phyloP scores from a whole-genome alignment of 768 basidiomycete species.

The Lactarius pseudohatsudake region DNA sequence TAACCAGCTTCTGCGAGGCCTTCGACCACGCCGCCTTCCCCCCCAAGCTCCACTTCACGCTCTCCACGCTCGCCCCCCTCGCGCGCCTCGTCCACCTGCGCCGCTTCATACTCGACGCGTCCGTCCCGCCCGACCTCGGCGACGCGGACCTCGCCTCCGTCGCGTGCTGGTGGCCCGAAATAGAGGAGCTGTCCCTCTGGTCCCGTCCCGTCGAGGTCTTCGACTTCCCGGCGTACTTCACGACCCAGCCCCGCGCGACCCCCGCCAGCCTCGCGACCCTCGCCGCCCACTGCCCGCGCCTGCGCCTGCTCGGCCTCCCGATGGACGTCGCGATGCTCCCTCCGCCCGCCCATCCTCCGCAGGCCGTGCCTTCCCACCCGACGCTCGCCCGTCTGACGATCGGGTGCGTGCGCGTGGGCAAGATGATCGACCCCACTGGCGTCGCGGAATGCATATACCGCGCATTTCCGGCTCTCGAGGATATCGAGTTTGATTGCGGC shows the following conservation, averaged over 20 bases:
- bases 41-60: constrained; percentile 31
- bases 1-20: constrained; percentile 29
- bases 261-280: constrained; percentile 29
- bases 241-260: constrained; percentile 30
- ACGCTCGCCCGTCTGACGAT: constrained; percentile 28
- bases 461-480: constrained; percentile 24
- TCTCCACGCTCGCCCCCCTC: constrained; percentile 33
- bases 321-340: constrained; percentile 28
- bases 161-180: constrained; percentile 35
- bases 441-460: constrained; percentile 28
- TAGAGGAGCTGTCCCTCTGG: constrained; percentile 34
- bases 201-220: constrained; percentile 29
- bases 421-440: constrained; percentile 20
- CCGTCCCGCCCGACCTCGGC: constrained; percentile 32
- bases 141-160: constrained; percentile 33
- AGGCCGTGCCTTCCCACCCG: constrained; percentile 20
- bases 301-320: constrained; percentile 30
- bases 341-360: constrained; percentile 9
- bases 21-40: constrained; percentile 23
- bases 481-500: constrained; percentile 28
- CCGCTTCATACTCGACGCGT: constrained; percentile 31
- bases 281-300: constrained; percentile 31
- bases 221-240: constrained; percentile 28
- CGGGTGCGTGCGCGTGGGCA: constrained; percentile 29
- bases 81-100: constrained; percentile 32